Evolutionary conservation across 2,329 filamentous ascomycete species (phyloP), one percentile per base, ranked within the genome.

Genomic region (Penicillium sp.): DNA sequence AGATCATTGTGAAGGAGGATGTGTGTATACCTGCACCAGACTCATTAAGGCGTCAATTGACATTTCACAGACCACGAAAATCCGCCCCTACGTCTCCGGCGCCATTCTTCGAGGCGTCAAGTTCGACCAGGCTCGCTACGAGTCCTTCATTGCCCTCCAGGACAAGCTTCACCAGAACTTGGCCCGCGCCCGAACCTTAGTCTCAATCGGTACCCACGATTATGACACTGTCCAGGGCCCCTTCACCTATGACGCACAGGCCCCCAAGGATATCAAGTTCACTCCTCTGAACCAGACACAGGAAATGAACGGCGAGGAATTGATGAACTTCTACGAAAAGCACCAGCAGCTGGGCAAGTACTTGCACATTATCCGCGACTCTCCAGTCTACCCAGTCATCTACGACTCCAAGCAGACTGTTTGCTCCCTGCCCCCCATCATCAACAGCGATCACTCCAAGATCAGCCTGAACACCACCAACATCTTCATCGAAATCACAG

Each of bases 141-240:
- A 96, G 65, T 97, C 92, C 69, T 99, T 99, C 88, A 99, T 99
- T 72, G 85, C 88, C 53, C 83, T 99, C 45, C 94, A 99, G 79
- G 95, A 99, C 78, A 99, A 99, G 80, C 84, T 99, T 45, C 94
- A 99, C 79, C 89, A 93, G 73, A 99, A 99, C 71, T 80, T 99
- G 62, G 95, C 94, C 45, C 86, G 94, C 58, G 90, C 97, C 75
- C 82, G 94, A 67, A 97, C 93, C 1, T 79, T 99, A 44, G 93
- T 97, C n/a, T 89, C 93, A 21, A 97, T 99, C 70, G 94, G 94
- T 65, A 99, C 94, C 3, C 94, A 99, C 75, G 93, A 99, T 72
- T 81, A 97, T 60, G 92, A 97, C 71, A 97, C 90, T 16, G 81
- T 99, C 65, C 81, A 96, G 75, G 94, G 92, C 0, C 94, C 94